Evolutionary conservation across 805 yeast species (phyloP).

Genomic region (Nakazawaea wyomingensis): DNA sequence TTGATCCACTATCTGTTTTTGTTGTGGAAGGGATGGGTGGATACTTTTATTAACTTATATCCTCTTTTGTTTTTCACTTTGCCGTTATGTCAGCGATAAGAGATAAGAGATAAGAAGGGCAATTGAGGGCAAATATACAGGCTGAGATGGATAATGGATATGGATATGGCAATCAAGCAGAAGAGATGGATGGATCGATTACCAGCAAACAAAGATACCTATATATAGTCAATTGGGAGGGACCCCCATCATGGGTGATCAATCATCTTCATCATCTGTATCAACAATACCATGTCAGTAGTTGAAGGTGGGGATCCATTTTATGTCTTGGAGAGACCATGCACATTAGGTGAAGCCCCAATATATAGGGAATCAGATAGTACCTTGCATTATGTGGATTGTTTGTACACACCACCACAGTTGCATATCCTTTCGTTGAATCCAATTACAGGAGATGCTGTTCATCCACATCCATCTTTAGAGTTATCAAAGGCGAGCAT

Average conservation of each 20-base stretch:
- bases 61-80: too few species aligned
- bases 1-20: not conserved
- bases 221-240: too few species aligned
- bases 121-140: too few species aligned
- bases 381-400: slow-evolving; percentile 30
- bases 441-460: slow-evolving; percentile 20
- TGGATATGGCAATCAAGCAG: too few species aligned
- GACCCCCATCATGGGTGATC: too few species aligned
- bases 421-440: slow-evolving; percentile 24
- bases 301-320: slow-evolving; percentile 12
- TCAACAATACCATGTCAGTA: not conserved
- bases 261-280: too few species aligned
- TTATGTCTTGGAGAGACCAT: slow-evolving; percentile 21
- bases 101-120: too few species aligned
- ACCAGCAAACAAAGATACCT: too few species aligned
- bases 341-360: slow-evolving; percentile 29
- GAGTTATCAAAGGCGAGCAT: slow-evolving; percentile 12
- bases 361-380: slow-evolving; percentile 26
- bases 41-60: too few species aligned
- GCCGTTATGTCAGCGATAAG: too few species aligned
- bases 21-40: not conserved
- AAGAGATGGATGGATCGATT: too few species aligned
- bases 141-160: too few species aligned
- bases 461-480: slow-evolving; percentile 12
- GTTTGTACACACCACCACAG: slow-evolving; percentile 20